A percentile compares a stretch with the other conserved stretches of the same genome.
These are phyloP conservation scores for Leishmania martiniquensis DNA, from an alignment of 208 protist genomes.

Conservation along the genomic window DNA sequence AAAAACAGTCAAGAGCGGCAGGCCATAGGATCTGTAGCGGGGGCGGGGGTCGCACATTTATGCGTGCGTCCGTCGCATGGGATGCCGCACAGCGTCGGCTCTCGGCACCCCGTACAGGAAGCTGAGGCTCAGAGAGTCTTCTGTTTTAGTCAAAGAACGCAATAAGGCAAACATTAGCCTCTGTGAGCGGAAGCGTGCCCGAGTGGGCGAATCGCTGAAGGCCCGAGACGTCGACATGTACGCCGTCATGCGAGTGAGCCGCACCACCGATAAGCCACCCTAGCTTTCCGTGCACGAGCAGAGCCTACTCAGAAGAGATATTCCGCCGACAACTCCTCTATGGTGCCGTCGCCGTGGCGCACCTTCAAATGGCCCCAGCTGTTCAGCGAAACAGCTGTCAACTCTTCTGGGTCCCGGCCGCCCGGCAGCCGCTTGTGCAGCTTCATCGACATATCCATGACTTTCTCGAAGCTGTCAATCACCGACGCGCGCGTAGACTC, in stretches of 20 bases:
- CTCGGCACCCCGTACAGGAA: neutral
- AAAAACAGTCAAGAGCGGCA: neutral
- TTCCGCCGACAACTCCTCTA: slow-evolving; percentile 56
- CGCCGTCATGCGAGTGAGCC: neutral
- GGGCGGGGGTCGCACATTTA: neutral
- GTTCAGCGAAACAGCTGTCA: slow-evolving; percentile 54
- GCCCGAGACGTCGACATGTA: neutral
- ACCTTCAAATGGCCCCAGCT: slow-evolving; percentile 68
- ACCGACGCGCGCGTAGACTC: slow-evolving; percentile 28
- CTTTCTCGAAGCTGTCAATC: slow-evolving; percentile 46
- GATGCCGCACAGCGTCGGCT: neutral
- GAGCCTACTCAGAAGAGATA: slow-evolving; percentile 56
- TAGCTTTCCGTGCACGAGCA: neutral
- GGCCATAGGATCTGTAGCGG: neutral
- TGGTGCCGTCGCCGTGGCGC: slow-evolving; percentile 34
- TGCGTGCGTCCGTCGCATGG: neutral
- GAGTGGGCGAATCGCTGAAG: neutral
- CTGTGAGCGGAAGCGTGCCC: neutral
- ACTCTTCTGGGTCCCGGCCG: slow-evolving; percentile 44
- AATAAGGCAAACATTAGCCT: neutral
- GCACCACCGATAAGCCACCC: neutral
- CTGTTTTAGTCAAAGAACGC: neutral
- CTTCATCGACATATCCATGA: slow-evolving; percentile 48
- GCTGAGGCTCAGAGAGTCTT: neutral
- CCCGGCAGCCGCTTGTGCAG: slow-evolving; percentile 44